phyloP scores from a whole-genome alignment of 148 eudicot species.

The Nyssa sinensis region DNA sequence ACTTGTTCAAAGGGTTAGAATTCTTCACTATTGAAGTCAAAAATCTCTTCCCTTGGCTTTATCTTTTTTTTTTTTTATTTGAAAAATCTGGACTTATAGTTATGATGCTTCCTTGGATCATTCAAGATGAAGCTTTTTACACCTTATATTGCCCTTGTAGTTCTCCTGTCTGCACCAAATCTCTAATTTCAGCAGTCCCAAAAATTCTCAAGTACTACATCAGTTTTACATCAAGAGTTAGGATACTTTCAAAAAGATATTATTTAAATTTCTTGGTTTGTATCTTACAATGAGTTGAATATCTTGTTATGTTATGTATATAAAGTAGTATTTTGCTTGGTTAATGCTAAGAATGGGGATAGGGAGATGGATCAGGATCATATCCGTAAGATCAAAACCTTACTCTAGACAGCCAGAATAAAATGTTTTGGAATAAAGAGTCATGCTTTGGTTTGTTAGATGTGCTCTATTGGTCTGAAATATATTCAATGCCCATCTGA shows the following conservation, averaged over 20 bases:
- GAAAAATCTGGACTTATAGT: neutral
- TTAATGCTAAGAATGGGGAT: neutral
- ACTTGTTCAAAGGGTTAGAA: slow-evolving; percentile 61
- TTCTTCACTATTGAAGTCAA: neutral
- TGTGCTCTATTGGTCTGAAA: neutral
- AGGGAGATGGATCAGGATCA: neutral
- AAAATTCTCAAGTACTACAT: neutral
- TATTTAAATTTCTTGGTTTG: neutral
- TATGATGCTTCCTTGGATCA: neutral
- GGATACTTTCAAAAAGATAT: neutral
- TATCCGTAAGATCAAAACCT: neutral
- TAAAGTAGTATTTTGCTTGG: neutral
- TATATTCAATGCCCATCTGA: neutral
- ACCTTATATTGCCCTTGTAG: neutral
- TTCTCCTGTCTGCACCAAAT: neutral
- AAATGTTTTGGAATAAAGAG: neutral
- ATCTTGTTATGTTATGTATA: neutral
- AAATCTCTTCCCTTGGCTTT: too few species aligned
- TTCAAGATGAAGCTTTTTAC: neutral
- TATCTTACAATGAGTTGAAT: neutral
- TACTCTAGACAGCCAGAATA: neutral
- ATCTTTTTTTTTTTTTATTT: too few species aligned
- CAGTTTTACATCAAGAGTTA: neutral
- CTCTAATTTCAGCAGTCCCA: neutral
- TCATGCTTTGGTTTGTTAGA: neutral